Conservation (phyloP, 768 basidiomycete species). For the Lactifluus hygrophoroides region DNA sequence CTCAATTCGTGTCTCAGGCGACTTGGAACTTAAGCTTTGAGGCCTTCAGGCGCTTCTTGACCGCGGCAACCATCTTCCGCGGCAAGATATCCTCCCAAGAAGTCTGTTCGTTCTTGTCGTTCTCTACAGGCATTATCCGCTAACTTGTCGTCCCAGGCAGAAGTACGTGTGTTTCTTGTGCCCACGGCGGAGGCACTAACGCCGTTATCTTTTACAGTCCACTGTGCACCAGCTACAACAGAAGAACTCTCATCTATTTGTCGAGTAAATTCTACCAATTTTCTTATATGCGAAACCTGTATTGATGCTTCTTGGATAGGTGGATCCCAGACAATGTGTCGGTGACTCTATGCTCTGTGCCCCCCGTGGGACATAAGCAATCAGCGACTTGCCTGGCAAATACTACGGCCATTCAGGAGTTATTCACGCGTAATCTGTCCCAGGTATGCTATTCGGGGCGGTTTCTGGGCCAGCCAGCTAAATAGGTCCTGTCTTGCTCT, state of each 20-base stretch:
- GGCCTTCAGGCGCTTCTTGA: conserved; percentile 62
- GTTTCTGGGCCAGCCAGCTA: background rate
- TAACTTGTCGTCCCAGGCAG: conserved; percentile 22
- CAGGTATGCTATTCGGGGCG: conserved; percentile 34
- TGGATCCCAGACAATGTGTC: conserved; percentile 93
- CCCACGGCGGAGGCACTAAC: conserved; percentile 8
- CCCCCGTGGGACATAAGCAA: conserved; percentile 71
- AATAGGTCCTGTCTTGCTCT: background rate
- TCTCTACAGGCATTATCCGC: conserved; percentile 26
- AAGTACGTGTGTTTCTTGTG: conserved; percentile 22
- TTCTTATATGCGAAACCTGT: background rate
- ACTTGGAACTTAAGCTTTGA: background rate
- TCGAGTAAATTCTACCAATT: conserved; percentile 49
- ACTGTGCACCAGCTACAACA: conserved; percentile 65
- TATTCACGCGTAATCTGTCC: conserved; percentile 66
- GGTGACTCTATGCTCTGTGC: conserved; percentile 72
- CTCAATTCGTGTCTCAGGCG: background rate
- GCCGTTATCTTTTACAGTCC: conserved; percentile 34
- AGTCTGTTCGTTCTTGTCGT: conserved; percentile 37
- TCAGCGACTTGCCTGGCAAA: conserved; percentile 68
- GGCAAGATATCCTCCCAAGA: conserved; percentile 75
- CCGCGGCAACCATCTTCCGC: conserved; percentile 81
- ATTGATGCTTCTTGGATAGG: conserved; percentile 29
- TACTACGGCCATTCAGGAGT: conserved; percentile 77
- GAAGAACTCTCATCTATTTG: conserved; percentile 67